A percentile compares a stretch with the other conserved stretches of the same genome.
phyloP scores from a whole-genome alignment of 257 asterid genomes.

The Solanum sparsipilum region DNA sequence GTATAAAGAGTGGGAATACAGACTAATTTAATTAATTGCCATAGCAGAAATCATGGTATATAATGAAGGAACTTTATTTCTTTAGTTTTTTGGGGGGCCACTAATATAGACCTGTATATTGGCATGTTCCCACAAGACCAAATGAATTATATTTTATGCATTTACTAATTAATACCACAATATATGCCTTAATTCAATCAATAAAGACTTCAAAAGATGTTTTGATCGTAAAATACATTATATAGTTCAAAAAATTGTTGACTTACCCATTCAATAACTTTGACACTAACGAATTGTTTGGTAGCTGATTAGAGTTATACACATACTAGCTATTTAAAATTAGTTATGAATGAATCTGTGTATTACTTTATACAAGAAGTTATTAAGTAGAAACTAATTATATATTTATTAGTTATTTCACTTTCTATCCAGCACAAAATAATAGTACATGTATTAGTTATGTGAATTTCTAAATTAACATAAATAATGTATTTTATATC shows the following conservation, averaged over 20 bases:
- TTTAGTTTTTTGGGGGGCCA: background rate
- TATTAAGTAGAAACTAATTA: background rate
- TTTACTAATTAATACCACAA: background rate
- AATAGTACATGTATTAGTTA: no score
- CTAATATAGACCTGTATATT: background rate
- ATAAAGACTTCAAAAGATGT: background rate
- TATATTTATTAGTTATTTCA: background rate
- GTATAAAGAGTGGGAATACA: background rate
- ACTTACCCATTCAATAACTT: background rate
- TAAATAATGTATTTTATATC: no score
- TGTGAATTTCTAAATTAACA: background rate
- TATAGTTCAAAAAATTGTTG: background rate
- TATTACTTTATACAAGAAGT: no score
- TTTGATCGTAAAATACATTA: background rate
- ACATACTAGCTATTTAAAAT: no score
- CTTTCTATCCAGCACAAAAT: no score
- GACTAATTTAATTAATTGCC: background rate
- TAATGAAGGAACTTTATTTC: background rate
- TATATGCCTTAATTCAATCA: background rate
- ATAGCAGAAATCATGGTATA: background rate
- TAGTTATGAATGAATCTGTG: no score
- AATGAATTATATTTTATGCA: background rate
- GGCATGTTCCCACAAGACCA: background rate
- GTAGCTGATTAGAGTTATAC: no score
- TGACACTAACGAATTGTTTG: background rate